Evolutionary conservation across 441 rosid genomes (phyloP), one percentile per base, ranked within the genome.

Genomic region (Rhodomyrtus psidioides): DNA sequence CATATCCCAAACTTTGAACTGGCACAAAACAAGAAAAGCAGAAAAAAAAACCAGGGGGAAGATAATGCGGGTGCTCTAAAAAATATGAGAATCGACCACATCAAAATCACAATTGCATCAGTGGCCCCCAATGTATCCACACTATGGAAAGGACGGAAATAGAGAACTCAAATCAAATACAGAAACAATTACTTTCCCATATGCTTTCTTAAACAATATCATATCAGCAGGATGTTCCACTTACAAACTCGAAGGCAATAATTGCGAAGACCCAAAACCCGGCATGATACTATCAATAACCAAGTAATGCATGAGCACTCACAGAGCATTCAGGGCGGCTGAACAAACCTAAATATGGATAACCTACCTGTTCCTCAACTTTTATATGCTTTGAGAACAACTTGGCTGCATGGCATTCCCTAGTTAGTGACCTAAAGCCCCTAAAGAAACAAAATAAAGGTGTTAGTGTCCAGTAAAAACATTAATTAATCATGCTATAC

Each of bases 381-480:
- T 95, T 97, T 95, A 95, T 92, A 84, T 97, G 97, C 92, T 95
- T 97, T 24, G 97, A 92, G 88, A 97, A 95, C 83, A 97, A 86
- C 90, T 97, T 95, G 30, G 90, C 94, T 21, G 94, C 94, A 76
- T 85, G 93, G 74, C 98, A 97, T 89, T 94, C 92, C 90, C 81
- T 93, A 15, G 98, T 94, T 88, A 95, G 83, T 0, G 92, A 91
- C 58, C 90, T 92, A 84, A 94, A 91, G 74, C 93, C 95, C 94
- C 98, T 97, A 84, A 51, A 85, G 34, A 62, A 74, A 56, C 17
- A 86, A 1, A 87, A 85, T 14, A 65, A 82, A 16, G 24, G 79
- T 21, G 49, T 70, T 39, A 70, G n/a, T 1, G 16, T 70, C 55
- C 60, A 55, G 21, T 39, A 21, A 82, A 82, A 54, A 59, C 5